These are phyloP conservation scores for Malassezia furfur DNA, from an alignment of 1,284 basidiomycete genomes.

Conservation along the genomic window DNA sequence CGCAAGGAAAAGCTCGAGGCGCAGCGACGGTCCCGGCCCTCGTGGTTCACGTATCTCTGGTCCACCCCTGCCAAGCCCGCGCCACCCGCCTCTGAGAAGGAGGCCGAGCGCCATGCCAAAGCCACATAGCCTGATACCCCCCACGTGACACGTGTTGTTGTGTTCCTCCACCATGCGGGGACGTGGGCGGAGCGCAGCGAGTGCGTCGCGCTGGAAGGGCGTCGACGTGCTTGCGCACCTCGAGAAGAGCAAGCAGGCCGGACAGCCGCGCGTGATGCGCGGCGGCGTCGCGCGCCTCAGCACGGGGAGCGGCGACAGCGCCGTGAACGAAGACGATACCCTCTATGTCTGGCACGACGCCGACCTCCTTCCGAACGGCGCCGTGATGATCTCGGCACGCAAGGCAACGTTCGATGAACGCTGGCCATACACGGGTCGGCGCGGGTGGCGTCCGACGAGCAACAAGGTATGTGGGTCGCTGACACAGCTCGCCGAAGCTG, in stretches of 20 bases:
- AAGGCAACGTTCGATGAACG: conserved; percentile 37
- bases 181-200: not conserved
- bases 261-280: not conserved
- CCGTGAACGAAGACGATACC: conserved; percentile 13
- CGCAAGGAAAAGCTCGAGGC: conserved; percentile 57
- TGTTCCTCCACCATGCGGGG: conserved; percentile 4
- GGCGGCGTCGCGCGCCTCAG: conserved; percentile 12
- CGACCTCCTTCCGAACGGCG: conserved; percentile 33
- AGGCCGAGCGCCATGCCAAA: not conserved
- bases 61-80: not conserved
- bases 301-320: conserved; percentile 7
- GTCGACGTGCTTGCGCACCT: conserved; percentile 2
- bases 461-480: conserved; percentile 23
- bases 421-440: conserved; percentile 45
- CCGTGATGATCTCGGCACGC: conserved; percentile 33
- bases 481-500: conserved; percentile 39
- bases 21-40: not conserved
- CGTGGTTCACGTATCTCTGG: not conserved
- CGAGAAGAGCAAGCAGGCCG: conserved; percentile 2
- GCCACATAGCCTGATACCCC: conserved; percentile 13
- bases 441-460: conserved; percentile 47
- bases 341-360: conserved; percentile 22
- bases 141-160: conserved; percentile 2
- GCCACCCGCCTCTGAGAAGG: not conserved
- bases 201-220: conserved; percentile 14